Evolutionary conservation across 1,139 yeast genomes (phyloP).

Genomic region (Nakaseomyces sp.): DNA sequence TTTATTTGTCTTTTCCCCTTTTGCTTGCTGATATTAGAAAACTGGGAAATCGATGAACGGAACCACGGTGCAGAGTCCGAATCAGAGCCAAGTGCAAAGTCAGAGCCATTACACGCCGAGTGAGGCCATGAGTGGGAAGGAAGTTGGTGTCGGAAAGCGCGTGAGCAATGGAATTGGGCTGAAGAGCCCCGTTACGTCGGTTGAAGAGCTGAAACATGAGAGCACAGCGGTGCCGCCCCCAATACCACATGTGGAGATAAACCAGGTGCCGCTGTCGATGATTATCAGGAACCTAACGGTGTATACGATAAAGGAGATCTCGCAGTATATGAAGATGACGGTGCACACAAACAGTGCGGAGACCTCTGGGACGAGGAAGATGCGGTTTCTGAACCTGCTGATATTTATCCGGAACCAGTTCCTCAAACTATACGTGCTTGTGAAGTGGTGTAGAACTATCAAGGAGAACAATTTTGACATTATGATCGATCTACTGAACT

Average conservation of each 20-base stretch:
- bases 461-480: constrained; percentile 61
- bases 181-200: constrained; percentile 1
- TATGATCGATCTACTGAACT: constrained; percentile 75
- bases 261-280: constrained; percentile 28
- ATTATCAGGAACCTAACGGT: constrained; percentile 29
- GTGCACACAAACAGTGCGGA: constrained; percentile 19
- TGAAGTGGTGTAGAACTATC: constrained; percentile 66
- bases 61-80: too few species aligned
- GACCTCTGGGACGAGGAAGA: constrained; percentile 55
- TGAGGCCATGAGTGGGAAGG: not conserved
- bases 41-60: not conserved
- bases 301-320: constrained; percentile 28
- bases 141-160: not conserved
- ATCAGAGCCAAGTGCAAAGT: too few species aligned
- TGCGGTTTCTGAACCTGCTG: constrained; percentile 55
- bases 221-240: constrained; percentile 16
- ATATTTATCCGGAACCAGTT: constrained; percentile 72
- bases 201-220: constrained; percentile 1
- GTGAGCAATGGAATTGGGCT: constrained; percentile 2
- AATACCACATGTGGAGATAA: constrained; percentile 31
- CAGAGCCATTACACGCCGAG: not conserved
- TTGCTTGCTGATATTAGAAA: not conserved
- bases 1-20: too few species aligned
- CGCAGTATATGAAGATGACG: constrained; percentile 30
- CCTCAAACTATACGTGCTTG: constrained; percentile 70